Conservation (phyloP, 768 basidiomycete genomes). For the Pisolithus orientalis region DNA sequence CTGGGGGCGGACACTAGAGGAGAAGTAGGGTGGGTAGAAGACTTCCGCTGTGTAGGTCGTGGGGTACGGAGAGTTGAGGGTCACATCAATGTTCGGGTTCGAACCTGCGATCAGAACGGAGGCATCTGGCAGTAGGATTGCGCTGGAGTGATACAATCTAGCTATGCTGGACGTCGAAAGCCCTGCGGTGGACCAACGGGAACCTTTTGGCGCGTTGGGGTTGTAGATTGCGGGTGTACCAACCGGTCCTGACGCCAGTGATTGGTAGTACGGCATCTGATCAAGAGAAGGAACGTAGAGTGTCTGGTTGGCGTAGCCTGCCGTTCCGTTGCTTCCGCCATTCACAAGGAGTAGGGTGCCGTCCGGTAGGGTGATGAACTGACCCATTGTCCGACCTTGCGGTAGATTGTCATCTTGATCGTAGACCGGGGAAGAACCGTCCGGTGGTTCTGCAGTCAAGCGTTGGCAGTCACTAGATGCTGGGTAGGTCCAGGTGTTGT, state of each 20-base stretch:
- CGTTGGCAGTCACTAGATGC: slow-evolving; percentile 71
- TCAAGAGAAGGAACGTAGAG: slow-evolving; percentile 34
- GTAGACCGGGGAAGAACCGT: slow-evolving; percentile 56
- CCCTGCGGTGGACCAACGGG: slow-evolving; percentile 67
- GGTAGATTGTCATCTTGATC: slow-evolving; percentile 71
- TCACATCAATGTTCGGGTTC: slow-evolving; percentile 88
- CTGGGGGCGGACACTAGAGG: slow-evolving; percentile 57
- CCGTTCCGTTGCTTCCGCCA: slow-evolving; percentile 81
- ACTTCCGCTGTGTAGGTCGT: slow-evolving; percentile 80
- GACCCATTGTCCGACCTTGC: slow-evolving; percentile 82
- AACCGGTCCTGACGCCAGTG: slow-evolving; percentile 75
- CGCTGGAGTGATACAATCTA: slow-evolving; percentile 87
- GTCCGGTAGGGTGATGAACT: slow-evolving; percentile 79
- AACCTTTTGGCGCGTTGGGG: slow-evolving; percentile 62
- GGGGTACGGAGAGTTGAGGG: slow-evolving; percentile 52
- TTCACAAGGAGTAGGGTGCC: slow-evolving; percentile 77
- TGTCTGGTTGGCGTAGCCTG: slow-evolving; percentile 68
- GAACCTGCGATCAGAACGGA: slow-evolving; percentile 87
- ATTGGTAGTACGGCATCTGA: slow-evolving; percentile 65
- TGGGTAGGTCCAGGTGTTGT: slow-evolving; percentile 68
- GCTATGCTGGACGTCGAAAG: slow-evolving; percentile 58
- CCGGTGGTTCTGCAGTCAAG: slow-evolving; percentile 79
- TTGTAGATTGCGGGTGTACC: slow-evolving; percentile 81
- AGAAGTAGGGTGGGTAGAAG: slow-evolving; percentile 91
- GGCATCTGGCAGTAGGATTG: slow-evolving; percentile 82